Evolutionary conservation across 225 moss, liverwort and hornwort genomes (phyloP).

Genomic region (Marchantia paleacea): DNA sequence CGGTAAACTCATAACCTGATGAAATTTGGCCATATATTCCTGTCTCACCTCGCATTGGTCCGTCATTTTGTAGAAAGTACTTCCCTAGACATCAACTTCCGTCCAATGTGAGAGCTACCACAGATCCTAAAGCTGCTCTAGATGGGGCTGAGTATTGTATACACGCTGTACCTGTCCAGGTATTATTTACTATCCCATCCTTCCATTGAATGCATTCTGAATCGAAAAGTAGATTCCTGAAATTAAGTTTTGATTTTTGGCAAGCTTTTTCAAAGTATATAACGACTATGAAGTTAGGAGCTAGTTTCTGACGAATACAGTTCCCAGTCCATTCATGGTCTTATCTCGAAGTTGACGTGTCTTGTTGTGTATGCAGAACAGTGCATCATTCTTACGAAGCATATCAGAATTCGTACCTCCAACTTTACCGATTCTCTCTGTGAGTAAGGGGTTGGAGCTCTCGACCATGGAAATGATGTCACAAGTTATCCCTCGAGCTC

Average conservation of each 20-base stretch:
- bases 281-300: background rate
- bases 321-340: too few relatives aligned
- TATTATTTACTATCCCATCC: background rate
- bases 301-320: background rate
- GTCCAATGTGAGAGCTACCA: conserved; percentile 80
- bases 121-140: conserved; percentile 64
- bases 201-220: background rate
- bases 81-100: conserved; percentile 75
- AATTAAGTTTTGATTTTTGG: too few relatives aligned
- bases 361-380: conserved; percentile 46
- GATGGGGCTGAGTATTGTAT: conserved; percentile 76
- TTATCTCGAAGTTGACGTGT: background rate
- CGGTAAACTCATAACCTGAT: background rate
- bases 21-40: background rate
- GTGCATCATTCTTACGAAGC: conserved; percentile 55
- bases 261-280: too few relatives aligned
- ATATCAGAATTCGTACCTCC: conserved; percentile 75
- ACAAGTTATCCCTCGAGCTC: conserved; percentile 80
- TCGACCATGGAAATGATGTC: conserved; percentile 96
- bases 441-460: conserved; percentile 88
- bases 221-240: too few relatives aligned
- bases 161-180: conserved; percentile 81
- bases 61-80: conserved; percentile 42
- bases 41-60: background rate
- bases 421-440: conserved; percentile 74